A percentile compares a stretch with the other conserved stretches of the same genome.
phyloP scores from a whole-genome alignment of 768 basidiomycete species.

The Multifurca ochricompacta region DNA sequence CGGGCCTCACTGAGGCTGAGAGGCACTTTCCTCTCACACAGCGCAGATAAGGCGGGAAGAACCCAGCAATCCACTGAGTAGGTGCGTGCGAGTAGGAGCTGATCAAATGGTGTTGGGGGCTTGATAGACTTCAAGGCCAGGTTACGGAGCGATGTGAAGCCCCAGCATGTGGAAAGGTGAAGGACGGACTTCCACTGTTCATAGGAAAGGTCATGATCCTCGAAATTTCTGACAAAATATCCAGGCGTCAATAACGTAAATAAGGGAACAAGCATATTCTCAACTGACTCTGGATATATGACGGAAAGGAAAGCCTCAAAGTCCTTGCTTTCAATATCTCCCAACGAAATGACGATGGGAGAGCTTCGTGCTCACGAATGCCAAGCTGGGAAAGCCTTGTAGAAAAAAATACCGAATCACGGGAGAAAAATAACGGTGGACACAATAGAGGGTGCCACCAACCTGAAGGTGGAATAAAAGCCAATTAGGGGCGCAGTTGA shows the following conservation, averaged over 20 bases:
- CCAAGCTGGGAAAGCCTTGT: slow-evolving; percentile 7
- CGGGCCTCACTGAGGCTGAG: slow-evolving; percentile 15
- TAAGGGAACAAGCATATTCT: neutral
- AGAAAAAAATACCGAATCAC: slow-evolving; percentile 14
- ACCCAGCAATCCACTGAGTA: slow-evolving; percentile 17
- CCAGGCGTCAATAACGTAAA: neutral
- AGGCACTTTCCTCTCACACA: slow-evolving; percentile 13
- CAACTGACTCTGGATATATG: slow-evolving; percentile 20
- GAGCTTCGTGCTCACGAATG: slow-evolving; percentile 6
- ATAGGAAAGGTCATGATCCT: slow-evolving; percentile 6
- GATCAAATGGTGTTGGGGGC: slow-evolving; percentile 19
- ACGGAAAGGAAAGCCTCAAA: slow-evolving; percentile 20
- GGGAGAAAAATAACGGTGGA: slow-evolving; percentile 17
- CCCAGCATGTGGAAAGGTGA: slow-evolving; percentile 19
- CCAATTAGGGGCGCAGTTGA: neutral
- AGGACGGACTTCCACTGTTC: slow-evolving; percentile 22
- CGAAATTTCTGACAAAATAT: slow-evolving; percentile 8
- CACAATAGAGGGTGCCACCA: slow-evolving; percentile 8
- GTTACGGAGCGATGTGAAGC: slow-evolving; percentile 18
- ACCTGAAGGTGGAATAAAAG: slow-evolving; percentile 3
- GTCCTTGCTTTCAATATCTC: slow-evolving; percentile 13
- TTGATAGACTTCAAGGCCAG: slow-evolving; percentile 15
- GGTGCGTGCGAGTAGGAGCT: slow-evolving; percentile 13
- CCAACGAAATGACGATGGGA: slow-evolving; percentile 10
- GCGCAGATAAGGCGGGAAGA: slow-evolving; percentile 7